Evolutionary conservation across 2,329 filamentous ascomycete species (phyloP).

Genomic region (Thielaviopsis musarum): DNA sequence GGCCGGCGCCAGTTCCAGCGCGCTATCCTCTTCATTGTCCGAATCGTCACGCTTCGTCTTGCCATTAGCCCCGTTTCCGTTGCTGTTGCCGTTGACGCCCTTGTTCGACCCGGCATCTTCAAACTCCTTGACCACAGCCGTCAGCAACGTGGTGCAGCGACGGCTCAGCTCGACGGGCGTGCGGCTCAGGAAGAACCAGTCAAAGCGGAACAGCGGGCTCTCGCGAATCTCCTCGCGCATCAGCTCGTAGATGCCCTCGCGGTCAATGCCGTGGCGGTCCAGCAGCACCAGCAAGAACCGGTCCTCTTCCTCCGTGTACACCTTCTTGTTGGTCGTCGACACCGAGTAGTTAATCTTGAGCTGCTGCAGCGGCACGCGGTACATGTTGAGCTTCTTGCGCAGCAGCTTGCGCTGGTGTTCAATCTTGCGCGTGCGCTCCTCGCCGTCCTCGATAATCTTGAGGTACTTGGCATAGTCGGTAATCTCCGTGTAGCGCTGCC

Average conservation of each 20-base stretch:
- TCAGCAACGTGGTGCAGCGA: slow-evolving; percentile 83
- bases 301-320: slow-evolving; percentile 97
- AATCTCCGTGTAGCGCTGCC: slow-evolving; percentile 87
- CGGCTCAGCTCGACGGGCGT: slow-evolving; percentile 86
- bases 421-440: slow-evolving; percentile 75
- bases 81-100: slow-evolving; percentile 15
- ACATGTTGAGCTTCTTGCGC: slow-evolving; percentile 87
- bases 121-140: slow-evolving; percentile 88
- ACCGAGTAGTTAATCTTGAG: slow-evolving; percentile 98
- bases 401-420: slow-evolving; percentile 88
- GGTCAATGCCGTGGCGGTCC: slow-evolving; percentile 82
- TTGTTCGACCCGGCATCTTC: slow-evolving; percentile 45
- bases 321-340: slow-evolving; percentile 98
- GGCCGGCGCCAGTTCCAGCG: slow-evolving; percentile 63
- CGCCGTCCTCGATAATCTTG: slow-evolving; percentile 77
- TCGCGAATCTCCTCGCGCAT: slow-evolving; percentile 97
- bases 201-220: slow-evolving; percentile 87
- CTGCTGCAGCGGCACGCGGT: slow-evolving; percentile 92
- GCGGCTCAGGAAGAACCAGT: slow-evolving; percentile 97
- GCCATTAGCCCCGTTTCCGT: slow-evolving; percentile 39
- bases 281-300: slow-evolving; percentile 87
- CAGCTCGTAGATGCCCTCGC: slow-evolving; percentile 75
- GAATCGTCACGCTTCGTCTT: slow-evolving; percentile 64
- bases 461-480: slow-evolving; percentile 79
- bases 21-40: slow-evolving; percentile 67